Conservation (phyloP, 768 basidiomycete species). For the Tephrocybe sp. region DNA sequence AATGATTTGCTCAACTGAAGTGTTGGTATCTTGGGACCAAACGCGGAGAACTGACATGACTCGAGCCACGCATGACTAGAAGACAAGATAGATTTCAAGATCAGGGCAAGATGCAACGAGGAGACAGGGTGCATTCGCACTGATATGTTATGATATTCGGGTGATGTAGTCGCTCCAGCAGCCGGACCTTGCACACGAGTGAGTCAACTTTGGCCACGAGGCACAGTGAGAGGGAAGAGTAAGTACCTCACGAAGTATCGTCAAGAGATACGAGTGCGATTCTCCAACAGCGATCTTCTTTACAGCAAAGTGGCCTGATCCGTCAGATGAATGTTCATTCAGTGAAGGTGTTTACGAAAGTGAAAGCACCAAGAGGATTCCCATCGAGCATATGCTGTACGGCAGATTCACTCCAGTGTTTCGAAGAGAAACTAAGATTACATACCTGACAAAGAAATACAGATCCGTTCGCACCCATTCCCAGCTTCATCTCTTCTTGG, state of each 20-base stretch:
- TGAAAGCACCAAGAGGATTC: slow-evolving; percentile 66
- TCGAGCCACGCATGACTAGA: slow-evolving; percentile 87
- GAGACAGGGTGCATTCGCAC: slow-evolving; percentile 24
- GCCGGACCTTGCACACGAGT: slow-evolving; percentile 53
- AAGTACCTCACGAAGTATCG: slow-evolving; percentile 70
- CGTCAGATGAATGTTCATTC: background rate
- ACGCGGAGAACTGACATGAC: slow-evolving; percentile 77
- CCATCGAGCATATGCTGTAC: slow-evolving; percentile 54
- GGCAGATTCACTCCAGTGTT: background rate
- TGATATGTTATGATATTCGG: slow-evolving; percentile 95
- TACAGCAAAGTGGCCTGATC: slow-evolving; percentile 79
- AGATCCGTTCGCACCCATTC: slow-evolving; percentile 93
- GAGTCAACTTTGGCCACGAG: background rate
- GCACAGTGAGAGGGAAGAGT: slow-evolving; percentile 11
- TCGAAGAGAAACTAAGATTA: background rate
- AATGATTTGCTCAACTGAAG: slow-evolving; percentile 63
- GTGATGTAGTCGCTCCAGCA: slow-evolving; percentile 84
- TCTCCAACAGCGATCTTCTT: slow-evolving; percentile 96
- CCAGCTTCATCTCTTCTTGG: slow-evolving; percentile 81
- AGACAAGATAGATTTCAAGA: slow-evolving; percentile 2
- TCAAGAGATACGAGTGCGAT: slow-evolving; percentile 81
- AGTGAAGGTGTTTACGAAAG: slow-evolving; percentile 3
- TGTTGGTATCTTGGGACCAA: slow-evolving; percentile 85
- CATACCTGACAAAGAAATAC: slow-evolving; percentile 86
- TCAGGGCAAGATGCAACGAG: background rate